Base-by-base conservation (phyloP, 441 rosid genomes). In the Aleurites moluccanus region DNA sequence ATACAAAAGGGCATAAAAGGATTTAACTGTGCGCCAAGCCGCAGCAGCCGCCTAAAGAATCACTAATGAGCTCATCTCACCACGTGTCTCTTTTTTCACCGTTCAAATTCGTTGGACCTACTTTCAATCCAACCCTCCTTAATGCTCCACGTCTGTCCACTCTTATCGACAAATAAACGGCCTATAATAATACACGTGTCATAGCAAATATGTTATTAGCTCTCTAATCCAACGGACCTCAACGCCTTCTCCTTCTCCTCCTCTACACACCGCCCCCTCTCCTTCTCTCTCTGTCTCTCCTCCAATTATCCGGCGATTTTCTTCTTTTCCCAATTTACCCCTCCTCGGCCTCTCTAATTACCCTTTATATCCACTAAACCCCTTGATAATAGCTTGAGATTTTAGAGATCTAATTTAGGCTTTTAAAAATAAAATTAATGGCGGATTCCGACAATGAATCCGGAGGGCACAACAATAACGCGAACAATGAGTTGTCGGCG, bases 391-490 rank as follows among this genome's bases (percentile, higher is more conserved):
- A 67, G 8, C 27, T 25, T 20, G 21, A 50, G 47, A 63, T 18
- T 13, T 27, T 50, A 23, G 49, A 72, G 56, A 59, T 57, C 55
- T 33, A 28, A 45, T 60, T 56, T 3, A 21, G 61, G 27, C 5
- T 23, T 42, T 28, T 21, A 6, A 0, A 0, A 1, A 20, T 20
- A 10, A n/a, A 2, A 2, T 21, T 44, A 27, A 75, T 75, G 78
- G 78, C 78, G 73, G 78, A 75, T 69, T 75, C 78, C 4, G 78
- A 75, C 67, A 75, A 75, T 50, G 78, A 75, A 49, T 75, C 78
- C 4, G 78, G 78, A 38, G 78, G 78, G 8, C 78, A 80, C n/a
- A 82, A 79, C 78, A 82, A 77, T 72, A 76, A 78, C 78, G 81
- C 61, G 44, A 61, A 67, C 47, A 73, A 75, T 77, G 87, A 85